These are phyloP conservation scores for Phoma sp. DNA, from an alignment of 2,329 filamentous ascomycete genomes.

Conservation along the genomic window DNA sequence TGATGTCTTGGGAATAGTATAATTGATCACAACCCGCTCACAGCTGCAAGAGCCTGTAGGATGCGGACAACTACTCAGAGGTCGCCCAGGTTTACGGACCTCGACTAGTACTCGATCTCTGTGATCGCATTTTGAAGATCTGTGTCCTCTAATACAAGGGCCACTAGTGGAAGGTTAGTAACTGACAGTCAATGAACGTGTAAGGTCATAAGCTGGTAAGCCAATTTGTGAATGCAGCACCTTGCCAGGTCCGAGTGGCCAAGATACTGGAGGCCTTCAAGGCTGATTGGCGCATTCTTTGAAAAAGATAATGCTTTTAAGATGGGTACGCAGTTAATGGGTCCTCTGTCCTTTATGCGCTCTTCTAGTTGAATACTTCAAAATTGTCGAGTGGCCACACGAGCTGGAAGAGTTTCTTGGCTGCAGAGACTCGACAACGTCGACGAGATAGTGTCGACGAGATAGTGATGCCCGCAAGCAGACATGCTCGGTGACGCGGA, in stretches of 20 bases:
- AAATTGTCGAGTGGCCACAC: too few species aligned
- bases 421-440: neutral
- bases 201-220: neutral
- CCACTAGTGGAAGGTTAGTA: constrained; percentile 56
- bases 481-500: neutral
- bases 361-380: too few species aligned
- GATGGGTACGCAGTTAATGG: too few species aligned
- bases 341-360: too few species aligned
- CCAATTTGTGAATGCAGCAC: too few species aligned
- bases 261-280: too few species aligned
- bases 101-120: constrained; percentile 71
- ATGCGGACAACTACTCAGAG: constrained; percentile 72
- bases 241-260: too few species aligned
- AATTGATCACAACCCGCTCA: constrained; percentile 63
- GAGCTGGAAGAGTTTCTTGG: neutral
- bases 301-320: too few species aligned
- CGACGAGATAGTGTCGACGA: neutral
- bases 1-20: constrained; percentile 51
- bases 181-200: neutral
- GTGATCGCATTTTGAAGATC: constrained; percentile 76
- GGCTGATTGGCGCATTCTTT: too few species aligned
- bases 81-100: constrained; percentile 74
- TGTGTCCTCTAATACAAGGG: constrained; percentile 77
- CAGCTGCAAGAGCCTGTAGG: constrained; percentile 67
- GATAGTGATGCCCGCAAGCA: neutral